Conservation (phyloP, 345 rosid genomes). For the Durio zibethinus region DNA sequence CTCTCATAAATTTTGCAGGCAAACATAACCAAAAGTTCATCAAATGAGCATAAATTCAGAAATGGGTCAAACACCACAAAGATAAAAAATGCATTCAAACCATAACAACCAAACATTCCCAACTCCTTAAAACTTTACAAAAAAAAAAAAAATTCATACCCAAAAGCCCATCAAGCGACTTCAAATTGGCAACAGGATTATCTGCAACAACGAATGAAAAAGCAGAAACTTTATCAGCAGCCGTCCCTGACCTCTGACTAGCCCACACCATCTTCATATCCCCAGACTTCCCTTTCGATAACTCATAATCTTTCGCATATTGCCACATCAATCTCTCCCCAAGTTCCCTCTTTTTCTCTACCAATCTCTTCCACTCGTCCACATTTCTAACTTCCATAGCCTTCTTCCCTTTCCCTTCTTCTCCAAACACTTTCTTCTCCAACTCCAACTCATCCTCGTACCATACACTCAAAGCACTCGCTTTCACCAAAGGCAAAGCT, state of each 20-base stretch:
- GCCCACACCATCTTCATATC: constrained; percentile 82
- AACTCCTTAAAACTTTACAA: not conserved
- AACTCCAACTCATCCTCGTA: constrained; percentile 65
- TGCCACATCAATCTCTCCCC: constrained; percentile 89
- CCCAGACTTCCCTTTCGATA: constrained; percentile 63
- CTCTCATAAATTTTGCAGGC: not conserved
- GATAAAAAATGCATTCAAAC: not conserved
- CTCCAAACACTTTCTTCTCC: constrained; percentile 69
- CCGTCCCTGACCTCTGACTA: constrained; percentile 95
- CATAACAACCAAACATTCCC: constrained; percentile 3
- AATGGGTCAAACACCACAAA: not conserved
- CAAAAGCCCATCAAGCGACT: constrained; percentile 84
- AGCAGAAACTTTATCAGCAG: constrained; percentile 86
- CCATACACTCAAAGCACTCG: constrained; percentile 67
- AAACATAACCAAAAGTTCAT: not conserved
- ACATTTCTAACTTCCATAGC: constrained; percentile 36
- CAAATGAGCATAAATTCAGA: not conserved
- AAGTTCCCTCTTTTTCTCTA: constrained; percentile 62
- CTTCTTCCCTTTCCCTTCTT: constrained; percentile 25
- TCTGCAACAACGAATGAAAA: constrained; percentile 84
- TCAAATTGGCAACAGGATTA: constrained; percentile 85
- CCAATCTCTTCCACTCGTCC: constrained; percentile 51
- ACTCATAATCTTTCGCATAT: constrained; percentile 59
- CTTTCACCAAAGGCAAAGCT: constrained; percentile 70
- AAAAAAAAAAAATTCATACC: constrained; percentile 40